Base-by-base conservation (phyloP, 176 grass and related monocot genomes). In the Tillandsia leiboldiana region DNA sequence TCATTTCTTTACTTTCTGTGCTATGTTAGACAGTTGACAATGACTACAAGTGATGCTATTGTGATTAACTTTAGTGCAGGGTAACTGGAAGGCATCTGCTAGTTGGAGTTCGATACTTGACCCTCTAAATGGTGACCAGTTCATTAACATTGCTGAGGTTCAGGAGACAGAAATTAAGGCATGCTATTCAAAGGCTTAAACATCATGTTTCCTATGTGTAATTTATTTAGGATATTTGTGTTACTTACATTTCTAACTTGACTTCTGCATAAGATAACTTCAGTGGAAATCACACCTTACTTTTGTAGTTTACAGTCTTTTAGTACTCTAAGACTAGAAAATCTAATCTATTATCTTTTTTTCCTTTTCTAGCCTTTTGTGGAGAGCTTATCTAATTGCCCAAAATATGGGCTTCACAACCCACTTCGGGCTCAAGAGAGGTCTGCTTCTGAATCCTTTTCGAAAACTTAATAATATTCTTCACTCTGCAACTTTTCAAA, bases 361-460 rank as follows among this genome's bases (percentile, higher is more conserved):
- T 49, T 14, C 11, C 49, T 69, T 77, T 59, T 20, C 15, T 77
- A 97, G 94, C 86, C 89, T 65, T 93, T 93, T 72, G 84, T 93
- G 48, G 70, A 87, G 23, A 97, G 94, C 71, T 80, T 97, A 79
- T 90, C 82, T 58, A 87, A 66, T 66, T 97, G 94, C 77, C 86
- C 94, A 66, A 97, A 90, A 80, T 77, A 87, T 83, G 94, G 94
- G 63, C 89, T 93, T 80, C 94, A 97, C 82, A 97, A 97, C 51
- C 94, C 94, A 56, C 82, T 97, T 80, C 81, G 50, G 86, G 65
- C 77, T 83, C 94, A 86, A 65, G 89, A 97, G 71, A 97, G 94
- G 94, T 97, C 11, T 4, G 54, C 54, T n/a, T 59, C 33, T 22
- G 9, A 9, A 7, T 59, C 54, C 52, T 59, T 17, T 59, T 17